Conservation (phyloP, 1,284 basidiomycete species). For the Sporisorium scitamineum region DNA sequence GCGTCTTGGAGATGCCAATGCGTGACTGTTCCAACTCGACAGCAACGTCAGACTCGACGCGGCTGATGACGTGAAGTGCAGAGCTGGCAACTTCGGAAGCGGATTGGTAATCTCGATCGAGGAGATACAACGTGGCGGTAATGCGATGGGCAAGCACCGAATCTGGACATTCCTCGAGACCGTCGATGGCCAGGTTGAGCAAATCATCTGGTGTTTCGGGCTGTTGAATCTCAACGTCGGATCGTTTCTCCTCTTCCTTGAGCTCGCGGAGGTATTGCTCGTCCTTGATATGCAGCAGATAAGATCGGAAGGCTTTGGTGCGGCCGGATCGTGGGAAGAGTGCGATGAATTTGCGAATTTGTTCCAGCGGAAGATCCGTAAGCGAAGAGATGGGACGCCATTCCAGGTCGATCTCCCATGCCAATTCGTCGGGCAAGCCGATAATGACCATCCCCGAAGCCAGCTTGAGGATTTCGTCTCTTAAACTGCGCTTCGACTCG, state of each 20-base stretch:
- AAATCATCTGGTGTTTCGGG: slow-evolving; percentile 42
- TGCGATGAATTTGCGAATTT: slow-evolving; percentile 77
- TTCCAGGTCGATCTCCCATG: slow-evolving; percentile 84
- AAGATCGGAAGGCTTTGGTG: slow-evolving; percentile 44
- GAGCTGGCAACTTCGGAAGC: slow-evolving; percentile 51
- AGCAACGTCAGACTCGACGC: slow-evolving; percentile 72
- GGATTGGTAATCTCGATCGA: slow-evolving; percentile 78
- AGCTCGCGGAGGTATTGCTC: slow-evolving; percentile 50
- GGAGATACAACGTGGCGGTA: slow-evolving; percentile 78
- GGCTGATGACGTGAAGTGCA: slow-evolving; percentile 31
- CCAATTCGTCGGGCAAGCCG: slow-evolving; percentile 79
- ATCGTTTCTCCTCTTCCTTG: slow-evolving; percentile 40
- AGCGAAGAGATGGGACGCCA: slow-evolving; percentile 79
- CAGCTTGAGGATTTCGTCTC: slow-evolving; percentile 78
- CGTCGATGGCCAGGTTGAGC: slow-evolving; percentile 70
- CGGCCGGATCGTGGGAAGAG: slow-evolving; percentile 76
- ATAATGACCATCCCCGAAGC: slow-evolving; percentile 80
- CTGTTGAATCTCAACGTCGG: slow-evolving; percentile 40
- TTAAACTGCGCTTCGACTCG: slow-evolving; percentile 72
- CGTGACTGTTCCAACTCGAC: slow-evolving; percentile 80
- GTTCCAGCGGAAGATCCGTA: slow-evolving; percentile 76
- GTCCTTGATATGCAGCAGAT: slow-evolving; percentile 57
- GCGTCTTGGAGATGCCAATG: slow-evolving; percentile 76
- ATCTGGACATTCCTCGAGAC: slow-evolving; percentile 74
- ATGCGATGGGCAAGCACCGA: slow-evolving; percentile 82